Conservation (phyloP, 2,329 filamentous ascomycete species). For the Diaporthe nobilis region DNA sequence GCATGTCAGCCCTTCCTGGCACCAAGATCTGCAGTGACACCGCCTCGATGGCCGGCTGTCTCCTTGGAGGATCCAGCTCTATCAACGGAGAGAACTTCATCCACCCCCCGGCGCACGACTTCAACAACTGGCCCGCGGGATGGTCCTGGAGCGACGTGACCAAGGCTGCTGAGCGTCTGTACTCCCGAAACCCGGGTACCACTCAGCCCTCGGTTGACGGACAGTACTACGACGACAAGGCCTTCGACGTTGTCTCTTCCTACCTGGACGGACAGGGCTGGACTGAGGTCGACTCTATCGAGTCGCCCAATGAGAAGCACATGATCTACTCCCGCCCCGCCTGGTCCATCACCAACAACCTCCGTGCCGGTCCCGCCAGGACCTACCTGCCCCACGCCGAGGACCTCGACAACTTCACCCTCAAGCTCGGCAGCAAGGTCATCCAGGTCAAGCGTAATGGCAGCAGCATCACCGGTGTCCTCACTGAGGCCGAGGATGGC, state of each 20-base stretch:
- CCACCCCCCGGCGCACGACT: slow-evolving; percentile 51
- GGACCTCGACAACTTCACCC: slow-evolving; percentile 46
- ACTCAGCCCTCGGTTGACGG: slow-evolving; percentile 47
- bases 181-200: slow-evolving; percentile 48
- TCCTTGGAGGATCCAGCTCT: slow-evolving; percentile 54
- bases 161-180: slow-evolving; percentile 47
- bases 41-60: slow-evolving; percentile 52
- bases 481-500: slow-evolving; percentile 42
- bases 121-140: slow-evolving; percentile 50
- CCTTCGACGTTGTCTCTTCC: slow-evolving; percentile 39
- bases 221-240: slow-evolving; percentile 41
- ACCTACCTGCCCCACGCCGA: slow-evolving; percentile 46
- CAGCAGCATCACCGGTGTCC: slow-evolving; percentile 45
- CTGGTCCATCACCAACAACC: slow-evolving; percentile 42
- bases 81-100: slow-evolving; percentile 54
- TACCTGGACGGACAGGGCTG: slow-evolving; percentile 42
- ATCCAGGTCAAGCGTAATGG: slow-evolving; percentile 44
- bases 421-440: slow-evolving; percentile 45
- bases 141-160: slow-evolving; percentile 49
- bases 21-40: slow-evolving; percentile 53
- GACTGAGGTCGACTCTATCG: slow-evolving; percentile 42
- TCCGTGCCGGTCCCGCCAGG: slow-evolving; percentile 44
- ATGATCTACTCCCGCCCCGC: slow-evolving; percentile 41
- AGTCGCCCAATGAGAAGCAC: slow-evolving; percentile 42
- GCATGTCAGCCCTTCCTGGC: slow-evolving; percentile 43